Evolutionary conservation across 495 filamentous ascomycete genomes (phyloP).

Genomic region (Aspergillus funiculosus): DNA sequence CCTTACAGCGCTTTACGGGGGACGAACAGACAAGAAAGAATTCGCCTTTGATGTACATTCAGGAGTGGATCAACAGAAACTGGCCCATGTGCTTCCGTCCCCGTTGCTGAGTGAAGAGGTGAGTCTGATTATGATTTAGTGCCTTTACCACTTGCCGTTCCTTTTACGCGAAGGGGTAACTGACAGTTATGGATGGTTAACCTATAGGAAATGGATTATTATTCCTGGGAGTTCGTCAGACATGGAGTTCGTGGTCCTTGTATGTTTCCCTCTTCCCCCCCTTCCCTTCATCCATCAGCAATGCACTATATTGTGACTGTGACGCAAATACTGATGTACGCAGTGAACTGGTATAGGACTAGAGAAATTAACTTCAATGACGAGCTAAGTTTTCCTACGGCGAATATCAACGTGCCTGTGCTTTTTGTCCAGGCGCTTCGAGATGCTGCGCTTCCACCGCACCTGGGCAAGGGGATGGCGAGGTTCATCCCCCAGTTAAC

Average conservation of each 20-base stretch:
- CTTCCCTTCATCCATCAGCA: background rate
- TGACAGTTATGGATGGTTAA: slow-evolving; percentile 12
- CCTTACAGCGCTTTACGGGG: slow-evolving; percentile 64
- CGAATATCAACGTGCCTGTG: slow-evolving; percentile 57
- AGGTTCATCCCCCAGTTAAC: slow-evolving; percentile 56
- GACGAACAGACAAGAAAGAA: slow-evolving; percentile 48
- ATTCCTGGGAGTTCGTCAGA: slow-evolving; percentile 61
- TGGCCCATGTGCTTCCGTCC: slow-evolving; percentile 44
- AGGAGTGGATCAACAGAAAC: slow-evolving; percentile 52
- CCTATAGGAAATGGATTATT: slow-evolving; percentile 70
- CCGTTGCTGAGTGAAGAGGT: slow-evolving; percentile 57
- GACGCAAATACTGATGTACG: background rate
- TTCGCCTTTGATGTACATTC: slow-evolving; percentile 45
- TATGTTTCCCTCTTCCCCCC: slow-evolving; percentile 31
- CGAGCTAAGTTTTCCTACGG: slow-evolving; percentile 51
- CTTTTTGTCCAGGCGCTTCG: slow-evolving; percentile 68
- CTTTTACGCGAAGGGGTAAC: too few relatives aligned
- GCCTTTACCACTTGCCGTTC: too few relatives aligned
- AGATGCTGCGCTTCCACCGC: slow-evolving; percentile 62
- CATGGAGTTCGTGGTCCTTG: slow-evolving; percentile 69
- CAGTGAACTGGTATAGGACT: slow-evolving; percentile 80
- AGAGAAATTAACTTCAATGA: slow-evolving; percentile 67
- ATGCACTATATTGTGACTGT: background rate
- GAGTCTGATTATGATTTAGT: too few relatives aligned
- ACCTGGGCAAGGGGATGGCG: slow-evolving; percentile 63